Evolutionary conservation across 2,329 filamentous ascomycete genomes (phyloP).

Genomic region (Claviceps humidiphila): DNA sequence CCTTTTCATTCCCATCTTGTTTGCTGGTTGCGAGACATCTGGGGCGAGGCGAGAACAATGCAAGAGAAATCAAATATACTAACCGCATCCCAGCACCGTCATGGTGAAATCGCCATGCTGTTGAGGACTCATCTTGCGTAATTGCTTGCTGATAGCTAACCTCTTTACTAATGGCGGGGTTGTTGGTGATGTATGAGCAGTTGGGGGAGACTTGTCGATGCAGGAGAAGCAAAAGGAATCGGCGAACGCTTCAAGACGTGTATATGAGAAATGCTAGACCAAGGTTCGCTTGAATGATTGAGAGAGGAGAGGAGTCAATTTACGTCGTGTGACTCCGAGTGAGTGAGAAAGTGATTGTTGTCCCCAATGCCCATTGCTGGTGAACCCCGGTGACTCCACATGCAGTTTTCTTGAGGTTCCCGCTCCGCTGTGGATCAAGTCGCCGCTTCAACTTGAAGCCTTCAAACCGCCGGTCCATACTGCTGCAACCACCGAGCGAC

Average conservation of each 20-base stretch:
- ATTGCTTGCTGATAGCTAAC: background rate
- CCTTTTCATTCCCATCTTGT: background rate
- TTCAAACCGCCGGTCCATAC: too few species aligned
- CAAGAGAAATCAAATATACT: slow-evolving; percentile 16
- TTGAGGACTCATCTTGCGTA: slow-evolving; percentile 9
- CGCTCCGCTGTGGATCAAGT: too few species aligned
- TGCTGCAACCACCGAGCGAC: too few species aligned
- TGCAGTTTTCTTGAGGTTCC: too few species aligned
- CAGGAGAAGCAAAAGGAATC: background rate
- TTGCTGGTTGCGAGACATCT: background rate
- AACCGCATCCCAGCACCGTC: slow-evolving; percentile 72
- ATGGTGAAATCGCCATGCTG: slow-evolving; percentile 49
- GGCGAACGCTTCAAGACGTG: background rate
- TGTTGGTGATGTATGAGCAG: background rate
- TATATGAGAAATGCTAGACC: background rate
- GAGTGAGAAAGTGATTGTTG: background rate
- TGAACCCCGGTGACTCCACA: too few species aligned
- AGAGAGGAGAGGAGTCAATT: background rate
- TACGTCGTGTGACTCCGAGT: background rate
- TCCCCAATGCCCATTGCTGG: too few species aligned
- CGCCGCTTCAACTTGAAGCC: too few species aligned
- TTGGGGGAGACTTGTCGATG: background rate
- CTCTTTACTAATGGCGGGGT: background rate
- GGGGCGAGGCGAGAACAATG: background rate
- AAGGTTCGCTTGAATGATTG: background rate